Conservation (phyloP, 2,329 filamentous ascomycete species). For the Aureobasidium sp. region DNA sequence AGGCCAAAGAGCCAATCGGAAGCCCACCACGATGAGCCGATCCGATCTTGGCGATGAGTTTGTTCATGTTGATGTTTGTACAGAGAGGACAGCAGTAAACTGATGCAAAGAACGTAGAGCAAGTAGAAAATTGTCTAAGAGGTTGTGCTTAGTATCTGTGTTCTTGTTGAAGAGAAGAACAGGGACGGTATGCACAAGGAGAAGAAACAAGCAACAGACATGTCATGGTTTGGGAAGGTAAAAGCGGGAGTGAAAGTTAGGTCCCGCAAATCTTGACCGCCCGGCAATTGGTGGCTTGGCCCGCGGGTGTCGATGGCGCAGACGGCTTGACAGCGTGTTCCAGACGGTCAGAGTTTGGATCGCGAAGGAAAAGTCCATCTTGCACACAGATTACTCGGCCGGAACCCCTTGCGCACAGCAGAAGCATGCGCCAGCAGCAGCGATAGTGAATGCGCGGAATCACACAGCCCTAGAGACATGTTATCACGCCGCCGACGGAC, state of each 20-base stretch:
- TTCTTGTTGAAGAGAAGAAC: neutral
- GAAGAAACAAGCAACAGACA: neutral
- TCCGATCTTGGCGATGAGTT: neutral
- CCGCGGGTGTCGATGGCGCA: constrained; percentile 1
- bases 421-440: constrained; percentile 1
- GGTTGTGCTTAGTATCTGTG: neutral
- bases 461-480: constrained; percentile 13
- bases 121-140: neutral
- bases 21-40: neutral
- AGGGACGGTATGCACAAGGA: neutral
- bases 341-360: constrained; percentile 10
- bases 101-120: neutral
- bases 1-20: neutral
- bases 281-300: neutral
- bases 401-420: neutral
- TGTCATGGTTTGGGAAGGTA: neutral
- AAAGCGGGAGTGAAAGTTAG: constrained; percentile 6
- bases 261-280: constrained; percentile 8
- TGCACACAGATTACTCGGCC: neutral
- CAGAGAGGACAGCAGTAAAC: neutral
- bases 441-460: constrained; percentile 6
- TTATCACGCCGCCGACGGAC: constrained; percentile 5
- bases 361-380: constrained; percentile 5
- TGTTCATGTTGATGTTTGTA: too few relatives aligned
- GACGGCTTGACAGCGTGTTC: constrained; percentile 1